Percentiles rank a stretch among this genome's conserved stretches.
These are phyloP conservation scores for Hypomontagnella submonticulosa DNA, from an alignment of 495 filamentous ascomycete genomes.

Conservation along the genomic window DNA sequence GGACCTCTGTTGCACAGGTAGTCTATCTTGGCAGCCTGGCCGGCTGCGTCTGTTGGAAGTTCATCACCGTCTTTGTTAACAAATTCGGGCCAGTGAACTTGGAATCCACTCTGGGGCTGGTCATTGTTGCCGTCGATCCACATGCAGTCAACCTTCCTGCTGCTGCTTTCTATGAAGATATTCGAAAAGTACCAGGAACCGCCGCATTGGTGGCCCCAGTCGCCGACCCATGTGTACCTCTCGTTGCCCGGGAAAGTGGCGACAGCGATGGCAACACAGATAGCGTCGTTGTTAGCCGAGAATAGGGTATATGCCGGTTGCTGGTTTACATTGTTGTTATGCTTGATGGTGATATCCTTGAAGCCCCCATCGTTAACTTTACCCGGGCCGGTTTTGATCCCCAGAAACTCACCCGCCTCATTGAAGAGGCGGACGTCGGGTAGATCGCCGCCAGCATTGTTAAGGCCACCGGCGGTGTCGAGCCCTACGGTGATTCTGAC, in stretches of 20 bases:
- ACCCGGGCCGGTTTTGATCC: slow-evolving; percentile 39
- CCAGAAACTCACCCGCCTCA: slow-evolving; percentile 44
- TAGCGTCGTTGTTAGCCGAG: slow-evolving; percentile 46
- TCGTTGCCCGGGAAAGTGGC: slow-evolving; percentile 45
- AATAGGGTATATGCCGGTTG: slow-evolving; percentile 49
- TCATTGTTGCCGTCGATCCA: slow-evolving; percentile 50
- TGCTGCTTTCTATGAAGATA: slow-evolving; percentile 58
- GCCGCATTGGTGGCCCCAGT: slow-evolving; percentile 47
- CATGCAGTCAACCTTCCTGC: slow-evolving; percentile 48
- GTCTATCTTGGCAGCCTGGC: slow-evolving; percentile 19
- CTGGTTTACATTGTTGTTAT: slow-evolving; percentile 26
- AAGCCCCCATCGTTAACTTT: slow-evolving; percentile 36
- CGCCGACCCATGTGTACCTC: slow-evolving; percentile 44
- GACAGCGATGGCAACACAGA: slow-evolving; percentile 43
- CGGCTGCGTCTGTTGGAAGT: neutral
- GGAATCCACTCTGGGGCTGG: slow-evolving; percentile 48
- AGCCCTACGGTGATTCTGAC: slow-evolving; percentile 44
- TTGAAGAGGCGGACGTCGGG: slow-evolving; percentile 51
- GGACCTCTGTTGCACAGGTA: slow-evolving; percentile 28
- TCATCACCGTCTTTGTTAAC: slow-evolving; percentile 13
- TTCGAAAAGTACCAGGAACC: slow-evolving; percentile 53
- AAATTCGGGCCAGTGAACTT: slow-evolving; percentile 48
- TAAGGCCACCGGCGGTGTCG: slow-evolving; percentile 35
- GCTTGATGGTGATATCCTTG: slow-evolving; percentile 38
- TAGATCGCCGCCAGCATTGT: slow-evolving; percentile 44